Evolutionary conservation across 371 early-diverging fungal species (phyloP).

Genomic region (Syncephalis plumigaleata): DNA sequence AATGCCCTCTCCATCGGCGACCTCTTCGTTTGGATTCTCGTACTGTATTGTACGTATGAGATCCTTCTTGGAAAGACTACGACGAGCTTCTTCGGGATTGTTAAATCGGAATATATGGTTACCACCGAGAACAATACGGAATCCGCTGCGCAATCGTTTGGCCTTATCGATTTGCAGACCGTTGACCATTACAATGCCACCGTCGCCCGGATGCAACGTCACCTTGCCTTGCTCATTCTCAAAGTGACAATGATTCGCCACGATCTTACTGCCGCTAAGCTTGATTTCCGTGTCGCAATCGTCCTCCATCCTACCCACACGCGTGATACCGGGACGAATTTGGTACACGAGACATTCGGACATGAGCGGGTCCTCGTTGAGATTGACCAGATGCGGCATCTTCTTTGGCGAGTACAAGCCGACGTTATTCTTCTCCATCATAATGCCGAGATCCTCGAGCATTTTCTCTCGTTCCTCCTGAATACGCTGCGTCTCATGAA

Average conservation of each 20-base stretch:
- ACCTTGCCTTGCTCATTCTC: constrained; percentile 43
- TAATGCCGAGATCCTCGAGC: constrained; percentile 64
- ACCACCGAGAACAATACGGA: constrained; percentile 67
- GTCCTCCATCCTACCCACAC: constrained; percentile 42
- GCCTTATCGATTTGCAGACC: constrained; percentile 42
- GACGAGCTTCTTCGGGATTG: constrained; percentile 68
- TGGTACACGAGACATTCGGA: constrained; percentile 80
- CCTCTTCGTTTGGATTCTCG: constrained; percentile 7
- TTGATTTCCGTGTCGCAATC: constrained; percentile 39
- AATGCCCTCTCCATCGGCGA: constrained; percentile 3
- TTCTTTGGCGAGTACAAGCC: constrained; percentile 71
- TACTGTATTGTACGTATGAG: not conserved
- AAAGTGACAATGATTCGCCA: constrained; percentile 57
- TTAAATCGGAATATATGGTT: constrained; percentile 72
- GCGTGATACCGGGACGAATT: constrained; percentile 56
- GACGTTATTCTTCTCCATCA: constrained; percentile 50
- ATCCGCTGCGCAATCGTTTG: constrained; percentile 45
- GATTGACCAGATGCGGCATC: constrained; percentile 73
- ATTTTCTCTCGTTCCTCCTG: constrained; percentile 56
- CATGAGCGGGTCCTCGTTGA: constrained; percentile 83
- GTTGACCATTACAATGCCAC: constrained; percentile 57
- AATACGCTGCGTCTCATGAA: constrained; percentile 54
- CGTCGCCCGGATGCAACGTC: constrained; percentile 34
- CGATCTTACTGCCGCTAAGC: constrained; percentile 49
- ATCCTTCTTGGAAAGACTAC: constrained; percentile 15